Evolutionary conservation across 2,329 filamentous ascomycete genomes (phyloP).

Genomic region (Trichophyton schoenleinii): DNA sequence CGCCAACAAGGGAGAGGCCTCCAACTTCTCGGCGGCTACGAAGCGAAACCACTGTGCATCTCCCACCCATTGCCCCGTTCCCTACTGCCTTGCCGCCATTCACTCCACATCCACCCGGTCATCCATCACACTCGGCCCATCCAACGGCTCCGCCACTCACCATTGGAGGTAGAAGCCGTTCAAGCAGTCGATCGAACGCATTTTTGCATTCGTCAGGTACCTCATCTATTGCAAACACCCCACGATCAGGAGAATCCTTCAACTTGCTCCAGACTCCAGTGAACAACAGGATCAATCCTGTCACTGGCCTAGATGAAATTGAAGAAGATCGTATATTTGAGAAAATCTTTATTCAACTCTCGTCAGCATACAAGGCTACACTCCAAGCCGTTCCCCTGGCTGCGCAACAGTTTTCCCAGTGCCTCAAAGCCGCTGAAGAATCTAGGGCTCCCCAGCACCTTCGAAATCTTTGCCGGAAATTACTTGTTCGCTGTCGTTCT

Average conservation of each 20-base stretch:
- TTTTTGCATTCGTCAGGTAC: constrained; percentile 36
- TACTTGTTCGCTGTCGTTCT: constrained; percentile 58
- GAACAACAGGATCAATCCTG: constrained; percentile 39
- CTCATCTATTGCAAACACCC: constrained; percentile 50
- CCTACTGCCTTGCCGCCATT: constrained; percentile 19
- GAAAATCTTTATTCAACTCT: constrained; percentile 63
- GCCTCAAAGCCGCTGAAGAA: constrained; percentile 51
- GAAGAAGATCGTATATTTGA: constrained; percentile 77
- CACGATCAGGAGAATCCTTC: constrained; percentile 73
- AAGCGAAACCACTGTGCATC: constrained; percentile 41
- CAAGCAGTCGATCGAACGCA: constrained; percentile 43
- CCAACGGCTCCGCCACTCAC: constrained; percentile 20
- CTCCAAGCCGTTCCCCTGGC: constrained; percentile 59
- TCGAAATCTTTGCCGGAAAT: constrained; percentile 53
- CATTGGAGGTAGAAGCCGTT: constrained; percentile 29
- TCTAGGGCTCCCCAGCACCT: constrained; percentile 48
- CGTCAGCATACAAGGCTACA: constrained; percentile 60
- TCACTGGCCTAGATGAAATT: constrained; percentile 51
- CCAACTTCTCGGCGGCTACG: constrained; percentile 33
- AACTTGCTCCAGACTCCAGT: constrained; percentile 36
- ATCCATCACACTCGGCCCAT: constrained; percentile 7
- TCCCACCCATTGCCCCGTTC: constrained; percentile 27
- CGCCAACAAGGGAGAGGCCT: constrained; percentile 37
- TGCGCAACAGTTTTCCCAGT: constrained; percentile 52
- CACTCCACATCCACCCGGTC: constrained; percentile 17